A percentile compares a stretch with the other conserved stretches of the same genome.
Conservation (phyloP, 2,329 filamentous ascomycete species). For the Rutstroemia sp. region DNA sequence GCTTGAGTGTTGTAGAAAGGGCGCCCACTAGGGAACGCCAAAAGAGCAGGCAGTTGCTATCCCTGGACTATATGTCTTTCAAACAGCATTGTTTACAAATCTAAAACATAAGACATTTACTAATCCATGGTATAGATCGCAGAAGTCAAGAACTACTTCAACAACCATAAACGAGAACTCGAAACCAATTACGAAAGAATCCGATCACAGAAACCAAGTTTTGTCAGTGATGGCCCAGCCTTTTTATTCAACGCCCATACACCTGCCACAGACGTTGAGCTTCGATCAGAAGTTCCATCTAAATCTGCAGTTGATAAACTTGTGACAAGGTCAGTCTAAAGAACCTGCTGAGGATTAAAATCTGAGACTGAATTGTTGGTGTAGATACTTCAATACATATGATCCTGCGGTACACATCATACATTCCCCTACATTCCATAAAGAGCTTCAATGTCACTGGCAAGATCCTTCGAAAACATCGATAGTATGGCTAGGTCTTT, state of each 20-base stretch:
- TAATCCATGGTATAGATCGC: conserved; percentile 49
- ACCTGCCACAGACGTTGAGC: conserved; percentile 64
- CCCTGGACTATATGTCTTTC: neutral
- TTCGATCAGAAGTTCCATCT: conserved; percentile 71
- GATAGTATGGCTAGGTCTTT: conserved; percentile 70
- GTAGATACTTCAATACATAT: conserved; percentile 80
- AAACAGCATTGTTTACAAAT: neutral
- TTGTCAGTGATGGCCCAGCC: conserved; percentile 58
- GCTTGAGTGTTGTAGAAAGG: neutral
- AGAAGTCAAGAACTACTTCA: conserved; percentile 90
- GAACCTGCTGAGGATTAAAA: neutral
- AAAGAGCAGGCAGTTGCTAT: neutral
- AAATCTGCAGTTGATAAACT: conserved; percentile 79
- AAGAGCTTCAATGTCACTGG: conserved; percentile 61
- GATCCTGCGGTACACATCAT: conserved; percentile 66
- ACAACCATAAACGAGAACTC: conserved; percentile 78
- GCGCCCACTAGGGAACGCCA: neutral
- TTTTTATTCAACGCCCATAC: conserved; percentile 70
- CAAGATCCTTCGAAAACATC: conserved; percentile 63
- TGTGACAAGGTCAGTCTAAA: conserved; percentile 43
- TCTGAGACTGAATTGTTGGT: neutral
- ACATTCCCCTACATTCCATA: conserved; percentile 78
- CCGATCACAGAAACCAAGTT: conserved; percentile 56
- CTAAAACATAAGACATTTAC: neutral
- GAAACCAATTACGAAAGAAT: conserved; percentile 76